Conservation (phyloP, 257 asterid species). For the Rauvolfia tetraphylla region DNA sequence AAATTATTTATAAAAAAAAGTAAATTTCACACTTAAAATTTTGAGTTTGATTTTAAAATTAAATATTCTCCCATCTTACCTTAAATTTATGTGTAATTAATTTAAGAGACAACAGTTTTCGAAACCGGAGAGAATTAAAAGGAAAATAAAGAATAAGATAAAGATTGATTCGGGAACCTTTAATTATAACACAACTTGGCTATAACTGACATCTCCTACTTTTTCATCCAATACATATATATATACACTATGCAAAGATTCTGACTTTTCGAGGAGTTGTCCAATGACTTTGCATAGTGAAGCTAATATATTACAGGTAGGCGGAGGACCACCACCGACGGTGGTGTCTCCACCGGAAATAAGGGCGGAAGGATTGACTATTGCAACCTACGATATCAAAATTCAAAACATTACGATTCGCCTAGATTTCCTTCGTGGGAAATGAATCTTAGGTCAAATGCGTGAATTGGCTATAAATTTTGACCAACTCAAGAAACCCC, state of each 20-base stretch:
- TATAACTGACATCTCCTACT: neutral
- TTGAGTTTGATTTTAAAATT: too few relatives aligned
- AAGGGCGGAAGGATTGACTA: conserved; percentile 11
- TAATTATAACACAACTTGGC: conserved; percentile 13
- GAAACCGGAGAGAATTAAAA: neutral
- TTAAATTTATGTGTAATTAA: too few relatives aligned
- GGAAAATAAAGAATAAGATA: neutral
- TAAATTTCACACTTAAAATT: too few relatives aligned
- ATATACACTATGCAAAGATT: conserved; percentile 18
- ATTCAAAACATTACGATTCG: neutral
- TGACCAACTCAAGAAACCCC: neutral
- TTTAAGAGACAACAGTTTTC: too few relatives aligned
- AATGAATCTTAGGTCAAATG: neutral
- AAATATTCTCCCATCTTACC: too few relatives aligned
- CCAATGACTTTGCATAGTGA: neutral
- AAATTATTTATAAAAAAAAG: too few relatives aligned
- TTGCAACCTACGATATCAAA: neutral
- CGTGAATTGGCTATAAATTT: neutral
- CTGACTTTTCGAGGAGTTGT: neutral
- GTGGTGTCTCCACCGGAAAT: conserved; percentile 7
- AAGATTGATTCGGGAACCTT: conserved; percentile 15
- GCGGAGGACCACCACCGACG: conserved; percentile 18
- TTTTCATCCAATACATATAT: conserved; percentile 17
- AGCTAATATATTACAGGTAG: conserved; percentile 7
- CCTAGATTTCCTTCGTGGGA: neutral